Base-by-base conservation (phyloP, 768 basidiomycete species). In the Auriscalpium orientale region DNA sequence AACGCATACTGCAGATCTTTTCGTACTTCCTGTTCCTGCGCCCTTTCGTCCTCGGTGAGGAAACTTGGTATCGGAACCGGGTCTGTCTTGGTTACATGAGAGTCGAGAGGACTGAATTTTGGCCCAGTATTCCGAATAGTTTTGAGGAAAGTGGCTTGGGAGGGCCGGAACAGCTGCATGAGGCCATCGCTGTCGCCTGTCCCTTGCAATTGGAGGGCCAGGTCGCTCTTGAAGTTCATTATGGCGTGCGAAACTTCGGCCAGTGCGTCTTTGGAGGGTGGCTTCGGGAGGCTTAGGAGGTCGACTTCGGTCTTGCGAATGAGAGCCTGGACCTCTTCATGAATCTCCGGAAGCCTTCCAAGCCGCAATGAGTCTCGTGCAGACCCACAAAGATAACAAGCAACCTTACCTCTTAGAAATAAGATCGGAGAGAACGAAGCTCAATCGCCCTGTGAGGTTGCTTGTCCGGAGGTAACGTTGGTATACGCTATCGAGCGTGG, bases 281-380 rank as follows among this genome's bases (percentile, higher is more conserved):
- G 71, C 28, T 65, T 73, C 0, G 84, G 83, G 1, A 76, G 64
- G 12, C 38, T 10, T 0, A 46, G 37, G 0, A 74, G 16, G 28
- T 56, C 62, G 0, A 60, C 46, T 0, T 74, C 70, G 0, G 78
- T 72, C 8, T 61, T 65, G 0, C 60, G 52, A 2, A 83, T 73
- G 0, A 73, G 63, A 0, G 62, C 69, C 21, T 76, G 71, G n/a
- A 86, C 65, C 56, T 84, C 83, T 0, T 77, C 70, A 45, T 79
- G 76, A 15, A 86, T 81, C 55, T 78, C 69, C 0, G 84, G 85
- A 0, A 87, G 72, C 43, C 85, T 86, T 53, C 36, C 9, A 46
- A 43, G 18, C 40, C 40, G 4, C 4, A 2, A 43, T 43, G 40
- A 43, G 40, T 43, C 28, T 43, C 6, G 43, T 44, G 18, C 15